Base-by-base conservation (phyloP, 2,329 filamentous ascomycete species). In the Phaeosphaeriaceae sp. region DNA sequence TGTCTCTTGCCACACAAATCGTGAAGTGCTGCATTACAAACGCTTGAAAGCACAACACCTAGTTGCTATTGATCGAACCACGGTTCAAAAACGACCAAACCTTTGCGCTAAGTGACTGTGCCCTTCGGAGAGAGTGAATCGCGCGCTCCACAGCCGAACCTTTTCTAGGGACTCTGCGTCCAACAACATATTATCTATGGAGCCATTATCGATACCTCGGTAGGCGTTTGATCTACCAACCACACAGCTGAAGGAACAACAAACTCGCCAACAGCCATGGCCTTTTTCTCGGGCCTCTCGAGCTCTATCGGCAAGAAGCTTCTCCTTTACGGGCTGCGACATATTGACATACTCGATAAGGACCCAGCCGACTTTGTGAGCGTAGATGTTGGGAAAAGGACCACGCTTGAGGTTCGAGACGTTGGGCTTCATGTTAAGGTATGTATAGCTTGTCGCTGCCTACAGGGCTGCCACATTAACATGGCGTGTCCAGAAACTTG, bases 361-460 rank as follows among this genome's bases (percentile, higher is more conserved):
- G 88, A 95, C 68, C 87, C 89, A 11, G 79, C 97, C 60, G 89
- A 97, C 66, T 82, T 94, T 54, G 91, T 97, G 56, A 91, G 95
- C 62, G 84, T 97, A 60, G 87, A 86, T 37, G 84, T 90, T 74
- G 94, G 94, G 28, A 87, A 87, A 72, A 87, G 87, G 59, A 94
- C 88, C 33, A 87, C 89, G 1, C 82, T 97, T 36, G 92, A 96
- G 73, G 87, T 97, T 61, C 86, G 87, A 61, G 88, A 97, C 80
- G 88, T 97, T 49, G 90, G 88, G 2, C 78, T 97, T 56, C 88
- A 87, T 69, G 76, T 92, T 51, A 83, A 90, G 80, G 91, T 90
- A 79, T 63, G 79, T 73, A 40, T 17, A 15, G 36, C 17, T 28
- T 6, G 15, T 4, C 12, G 35, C 16, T 6, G 7, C 17, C 20